Conservation (phyloP, 345 rosid species). For the Chamaenerion angustifolium region DNA sequence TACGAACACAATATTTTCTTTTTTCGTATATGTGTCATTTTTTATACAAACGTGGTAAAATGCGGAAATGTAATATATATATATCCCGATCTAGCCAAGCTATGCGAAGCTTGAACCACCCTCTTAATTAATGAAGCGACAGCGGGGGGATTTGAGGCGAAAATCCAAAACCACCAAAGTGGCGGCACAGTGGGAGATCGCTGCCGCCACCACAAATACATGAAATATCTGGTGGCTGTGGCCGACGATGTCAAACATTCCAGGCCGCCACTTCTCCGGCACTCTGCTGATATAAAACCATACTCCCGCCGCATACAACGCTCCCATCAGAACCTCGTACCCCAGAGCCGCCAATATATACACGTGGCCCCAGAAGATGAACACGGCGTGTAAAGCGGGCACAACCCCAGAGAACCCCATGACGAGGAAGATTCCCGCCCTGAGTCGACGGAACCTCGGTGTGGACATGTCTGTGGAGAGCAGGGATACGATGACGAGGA, state of each 20-base stretch:
- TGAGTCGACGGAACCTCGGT: constrained; percentile 44
- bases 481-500: constrained; percentile 61
- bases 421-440: constrained; percentile 57
- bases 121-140: constrained; percentile 4
- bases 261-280: constrained; percentile 90
- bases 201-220: constrained; percentile 73
- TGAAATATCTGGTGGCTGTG: constrained; percentile 97
- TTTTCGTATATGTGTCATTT: no score
- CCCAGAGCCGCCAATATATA: constrained; percentile 40
- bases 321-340: constrained; percentile 70
- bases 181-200: constrained; percentile 75
- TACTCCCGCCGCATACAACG: constrained; percentile 59
- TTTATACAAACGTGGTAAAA: no score
- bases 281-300: constrained; percentile 52
- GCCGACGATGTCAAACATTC: constrained; percentile 90
- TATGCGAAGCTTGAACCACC: no score
- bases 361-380: constrained; percentile 50
- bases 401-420: constrained; percentile 87
- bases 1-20: no score
- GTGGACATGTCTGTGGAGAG: constrained; percentile 66
- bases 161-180: constrained; percentile 66
- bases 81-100: no score
- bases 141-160: constrained; percentile 43
- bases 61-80: no score
- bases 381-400: constrained; percentile 69